Evolutionary conservation across 129 eudicot species (phyloP).

Genomic region (Calendula officinalis): DNA sequence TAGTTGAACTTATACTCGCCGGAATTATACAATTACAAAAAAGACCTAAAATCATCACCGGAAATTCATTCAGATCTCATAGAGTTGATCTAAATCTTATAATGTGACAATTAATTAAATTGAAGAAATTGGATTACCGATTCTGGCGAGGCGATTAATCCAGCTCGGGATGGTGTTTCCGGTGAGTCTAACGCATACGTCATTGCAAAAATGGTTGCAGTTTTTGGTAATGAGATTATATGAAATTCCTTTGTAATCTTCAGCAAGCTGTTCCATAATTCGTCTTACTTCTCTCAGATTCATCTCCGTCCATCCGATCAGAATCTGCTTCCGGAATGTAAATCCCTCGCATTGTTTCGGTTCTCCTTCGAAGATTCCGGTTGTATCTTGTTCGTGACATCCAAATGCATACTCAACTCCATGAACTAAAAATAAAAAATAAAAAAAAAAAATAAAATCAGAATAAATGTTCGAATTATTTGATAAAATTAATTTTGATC

Average conservation of each 20-base stretch:
- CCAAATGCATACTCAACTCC: slow-evolving; percentile 94
- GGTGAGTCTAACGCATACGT: slow-evolving; percentile 64
- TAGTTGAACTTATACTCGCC: slow-evolving; percentile 53
- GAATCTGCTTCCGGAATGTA: slow-evolving; percentile 61
- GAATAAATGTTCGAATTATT: not conserved
- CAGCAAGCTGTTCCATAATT: slow-evolving; percentile 65
- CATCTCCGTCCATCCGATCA: slow-evolving; percentile 78
- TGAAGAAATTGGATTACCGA: slow-evolving; percentile 44
- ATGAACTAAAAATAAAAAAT: slow-evolving; percentile 52
- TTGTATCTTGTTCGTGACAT: slow-evolving; percentile 75
- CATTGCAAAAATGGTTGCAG: slow-evolving; percentile 91
- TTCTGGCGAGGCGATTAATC: slow-evolving; percentile 90
- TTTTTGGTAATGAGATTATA: slow-evolving; percentile 80
- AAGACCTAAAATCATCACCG: slow-evolving; percentile 37
- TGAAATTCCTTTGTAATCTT: slow-evolving; percentile 70
- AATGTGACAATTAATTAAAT: not conserved
- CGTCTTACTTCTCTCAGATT: slow-evolving; percentile 46
- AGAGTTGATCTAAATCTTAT: not conserved
- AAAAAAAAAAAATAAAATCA: not conserved
- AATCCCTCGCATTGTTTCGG: slow-evolving; percentile 87
- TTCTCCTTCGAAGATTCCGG: slow-evolving; percentile 80
- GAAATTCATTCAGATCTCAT: slow-evolving; percentile 10
- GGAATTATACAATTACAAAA: slow-evolving; percentile 83
- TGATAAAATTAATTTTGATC: not conserved
- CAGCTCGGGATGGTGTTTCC: slow-evolving; percentile 74